Evolutionary conservation across 2,329 filamentous ascomycete genomes (phyloP), one percentile per base, ranked within the genome.

Genomic region (Aureobasidium sp.): DNA sequence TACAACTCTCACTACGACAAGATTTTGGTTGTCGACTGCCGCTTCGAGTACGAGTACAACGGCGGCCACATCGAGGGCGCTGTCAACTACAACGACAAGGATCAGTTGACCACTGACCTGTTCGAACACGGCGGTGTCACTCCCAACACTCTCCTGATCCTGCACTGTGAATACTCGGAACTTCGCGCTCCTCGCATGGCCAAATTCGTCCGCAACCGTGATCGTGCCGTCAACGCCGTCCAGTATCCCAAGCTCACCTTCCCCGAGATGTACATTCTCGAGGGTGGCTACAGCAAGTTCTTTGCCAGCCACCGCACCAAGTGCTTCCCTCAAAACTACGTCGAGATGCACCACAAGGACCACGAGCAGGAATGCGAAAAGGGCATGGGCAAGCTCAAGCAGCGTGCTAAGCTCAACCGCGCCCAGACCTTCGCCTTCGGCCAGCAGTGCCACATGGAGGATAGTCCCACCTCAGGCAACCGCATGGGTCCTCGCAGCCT

Each of bases 111-210:
- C 7, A 76, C 77, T 53, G 83, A 90, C 60, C 80, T 98, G 44
- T 95, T 98, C 68, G 61, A 68, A 24, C 61, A 68, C 25, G 77
- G 74, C 19, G 77, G 78, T 16, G 81, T 84, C 63, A 73, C 80
- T 41, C 80, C 84, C 45, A 85, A 83, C 60, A 93, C 90, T 0
- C 77, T 96, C 10, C 72, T 98, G 57, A 84, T 98, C 60, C 88
- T 98, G 63, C 93, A 98, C 73, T 98, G 93, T 79, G 93, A 98
- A 72, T 98, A 97, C 72, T 97, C 93, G 29, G 91, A 89, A 34
- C 91, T 97, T 68, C 88, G 93, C 58, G 93, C 93, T 40, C 93
- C 93, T 41, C 84, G 95, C 58, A 97, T 97, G 86, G 93, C 93
- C 45, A 90, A 93, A 63, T 89, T 90, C 69, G 83, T 98, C 57